A percentile compares a stretch with the other conserved stretches of the same genome.
phyloP scores from a whole-genome alignment of 2,329 filamentous ascomycete genomes.

The Ambrosiella beaveri region DNA sequence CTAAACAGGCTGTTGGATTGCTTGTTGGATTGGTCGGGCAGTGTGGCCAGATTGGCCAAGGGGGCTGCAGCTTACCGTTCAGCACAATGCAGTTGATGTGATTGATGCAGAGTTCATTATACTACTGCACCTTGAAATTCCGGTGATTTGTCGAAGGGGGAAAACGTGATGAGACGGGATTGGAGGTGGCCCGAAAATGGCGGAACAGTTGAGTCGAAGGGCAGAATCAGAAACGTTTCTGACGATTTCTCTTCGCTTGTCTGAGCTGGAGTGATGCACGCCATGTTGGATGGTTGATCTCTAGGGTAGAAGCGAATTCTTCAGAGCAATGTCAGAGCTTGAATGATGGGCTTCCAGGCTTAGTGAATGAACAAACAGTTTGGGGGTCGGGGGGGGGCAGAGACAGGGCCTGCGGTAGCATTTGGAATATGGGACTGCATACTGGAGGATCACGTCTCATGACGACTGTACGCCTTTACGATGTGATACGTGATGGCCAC shows the following conservation, averaged over 20 bases:
- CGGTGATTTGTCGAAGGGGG: no score
- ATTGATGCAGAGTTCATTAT: not conserved
- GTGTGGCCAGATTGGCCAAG: no score
- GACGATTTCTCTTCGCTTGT: not conserved
- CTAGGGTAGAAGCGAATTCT: not conserved
- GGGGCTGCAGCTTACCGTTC: not conserved
- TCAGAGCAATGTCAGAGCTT: not conserved
- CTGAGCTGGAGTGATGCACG: not conserved
- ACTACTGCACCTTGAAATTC: not conserved
- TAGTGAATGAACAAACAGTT: not conserved
- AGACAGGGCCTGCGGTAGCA: not conserved
- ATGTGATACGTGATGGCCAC: not conserved
- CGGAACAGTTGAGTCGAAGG: not conserved
- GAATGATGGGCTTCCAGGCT: not conserved
- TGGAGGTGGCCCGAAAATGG: no score
- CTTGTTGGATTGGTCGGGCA: not conserved
- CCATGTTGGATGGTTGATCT: not conserved
- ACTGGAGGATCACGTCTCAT: not conserved
- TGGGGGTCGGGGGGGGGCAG: not conserved
- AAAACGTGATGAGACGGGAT: no score
- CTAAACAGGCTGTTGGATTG: not conserved
- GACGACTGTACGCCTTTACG: not conserved
- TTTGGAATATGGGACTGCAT: not conserved
- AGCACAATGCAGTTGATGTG: not conserved
- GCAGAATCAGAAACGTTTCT: not conserved